Evolutionary conservation across 345 rosid species (phyloP), one percentile per base, ranked within the genome.

Genomic region (Punica granatum): DNA sequence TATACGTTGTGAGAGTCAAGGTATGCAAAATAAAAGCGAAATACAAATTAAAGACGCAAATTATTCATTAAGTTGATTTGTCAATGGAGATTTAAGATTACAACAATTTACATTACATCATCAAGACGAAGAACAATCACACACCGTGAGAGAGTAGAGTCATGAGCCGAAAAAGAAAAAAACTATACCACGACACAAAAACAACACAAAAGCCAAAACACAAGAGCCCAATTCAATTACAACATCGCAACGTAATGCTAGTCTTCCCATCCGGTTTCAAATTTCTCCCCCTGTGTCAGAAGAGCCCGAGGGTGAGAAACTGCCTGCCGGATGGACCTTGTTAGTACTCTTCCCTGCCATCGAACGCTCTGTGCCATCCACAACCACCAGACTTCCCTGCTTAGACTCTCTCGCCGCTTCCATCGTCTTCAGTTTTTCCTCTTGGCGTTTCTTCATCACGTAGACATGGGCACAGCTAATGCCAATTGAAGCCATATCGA

Each of bases 401-500:
- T 48, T 15, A 1, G 53, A 3, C 53, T 48, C 53, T 21, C 25
- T 48, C 53, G 0, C 6, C 53, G 66, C 75, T 35, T 48, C 65
- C 42, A 31, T 49, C 69, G 62, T 74, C 65, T 74, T 74, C 12
- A 77, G 62, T 49, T 66, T 77, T 65, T 77, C 81, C 77, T 77
- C 73, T 31, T 68, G 73, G 16, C 70, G 69, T 65, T 74, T 74
- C 64, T 60, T 64, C 81, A 77, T 74, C 73, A 77, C 61, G 35
- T 70, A 74, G 67, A 77, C 81, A 44, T 59, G 68, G 43, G 81
- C 81, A 53, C 68, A 70, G 49, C 70, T 67, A 6, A 75, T 77
- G 54, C 81, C 81, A 13, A 77, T 43, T 15, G 81, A 77, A 64
- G 81, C 70, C 81, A 77, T 77, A n/a, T 64, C 10, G n/a, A 53